Conservation (phyloP, 1,284 basidiomycete species). For the Ganoderma lucidum region DNA sequence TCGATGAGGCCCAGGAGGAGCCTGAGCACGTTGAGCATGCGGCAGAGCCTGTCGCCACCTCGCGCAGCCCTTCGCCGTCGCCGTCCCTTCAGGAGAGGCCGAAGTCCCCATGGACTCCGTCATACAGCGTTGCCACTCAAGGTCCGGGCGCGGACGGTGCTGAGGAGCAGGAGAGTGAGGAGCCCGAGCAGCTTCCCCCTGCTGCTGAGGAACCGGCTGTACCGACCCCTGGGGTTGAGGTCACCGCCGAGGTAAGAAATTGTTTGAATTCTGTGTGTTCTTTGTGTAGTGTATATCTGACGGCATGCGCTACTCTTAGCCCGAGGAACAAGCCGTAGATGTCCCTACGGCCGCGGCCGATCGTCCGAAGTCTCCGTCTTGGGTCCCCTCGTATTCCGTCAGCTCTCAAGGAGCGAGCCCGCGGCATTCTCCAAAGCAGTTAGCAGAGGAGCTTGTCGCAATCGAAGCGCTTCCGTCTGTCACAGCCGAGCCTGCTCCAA, state of each 20-base stretch:
- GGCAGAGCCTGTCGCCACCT: conserved; percentile 10
- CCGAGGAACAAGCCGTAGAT: conserved; percentile 21
- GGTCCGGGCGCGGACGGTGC: conserved; percentile 39
- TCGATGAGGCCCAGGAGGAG: conserved; percentile 25
- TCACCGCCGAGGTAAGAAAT: conserved; percentile 25
- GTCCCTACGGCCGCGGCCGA: conserved; percentile 16
- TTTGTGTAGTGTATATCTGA: not conserved
- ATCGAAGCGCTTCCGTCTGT: conserved; percentile 6
- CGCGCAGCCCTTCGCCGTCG: conserved; percentile 27
- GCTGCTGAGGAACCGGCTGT: conserved; percentile 18
- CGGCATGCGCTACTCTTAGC: conserved; percentile 1
- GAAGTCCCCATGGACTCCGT: conserved; percentile 53
- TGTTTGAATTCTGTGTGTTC: not conserved
- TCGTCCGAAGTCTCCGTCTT: conserved; percentile 36
- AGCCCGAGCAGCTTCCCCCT: conserved; percentile 36
- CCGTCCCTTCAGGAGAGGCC: conserved; percentile 39
- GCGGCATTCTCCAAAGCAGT: conserved; percentile 28
- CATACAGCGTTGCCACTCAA: conserved; percentile 50
- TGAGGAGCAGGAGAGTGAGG: conserved; percentile 39
- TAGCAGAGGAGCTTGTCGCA: conserved; percentile 19
- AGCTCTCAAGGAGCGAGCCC: conserved; percentile 41
- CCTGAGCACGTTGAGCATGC: conserved; percentile 9
- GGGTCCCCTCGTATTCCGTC: conserved; percentile 50
- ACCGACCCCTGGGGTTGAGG: conserved; percentile 23
- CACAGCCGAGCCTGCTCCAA: not conserved